Evolutionary conservation across 352 stramenopile genomes (phyloP).

Genomic region (Globisporangium barbulae): DNA sequence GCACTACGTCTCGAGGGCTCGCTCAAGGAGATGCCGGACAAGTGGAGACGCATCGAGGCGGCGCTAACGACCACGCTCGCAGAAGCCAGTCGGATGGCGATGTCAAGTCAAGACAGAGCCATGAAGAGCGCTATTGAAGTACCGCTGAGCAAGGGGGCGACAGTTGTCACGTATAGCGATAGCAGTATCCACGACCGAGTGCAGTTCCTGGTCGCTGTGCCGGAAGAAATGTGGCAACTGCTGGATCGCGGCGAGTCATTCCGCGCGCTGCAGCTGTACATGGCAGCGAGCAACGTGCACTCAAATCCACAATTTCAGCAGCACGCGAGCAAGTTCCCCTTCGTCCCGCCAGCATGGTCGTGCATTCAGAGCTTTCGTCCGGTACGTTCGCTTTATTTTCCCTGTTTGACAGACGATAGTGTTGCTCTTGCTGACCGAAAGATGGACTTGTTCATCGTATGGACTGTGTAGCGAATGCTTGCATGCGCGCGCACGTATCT

Average conservation of each 20-base stretch:
- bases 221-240: slow-evolving; percentile 67
- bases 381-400: slow-evolving; percentile 24
- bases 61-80: slow-evolving; percentile 31
- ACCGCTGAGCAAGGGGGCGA: neutral
- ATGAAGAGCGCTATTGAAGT: neutral
- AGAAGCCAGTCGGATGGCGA: slow-evolving; percentile 20
- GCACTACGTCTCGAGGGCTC: slow-evolving; percentile 75
- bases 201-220: slow-evolving; percentile 47
- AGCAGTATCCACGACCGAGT: slow-evolving; percentile 30
- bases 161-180: neutral
- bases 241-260: slow-evolving; percentile 63
- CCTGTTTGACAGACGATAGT: neutral
- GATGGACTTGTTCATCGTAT: slow-evolving; percentile 7
- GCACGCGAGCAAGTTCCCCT: slow-evolving; percentile 40
- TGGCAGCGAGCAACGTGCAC: slow-evolving; percentile 33
- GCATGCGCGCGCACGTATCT: slow-evolving; percentile 45
- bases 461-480: slow-evolving; percentile 38
- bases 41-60: slow-evolving; percentile 70
- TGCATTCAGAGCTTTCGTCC: slow-evolving; percentile 61
- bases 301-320: slow-evolving; percentile 16
- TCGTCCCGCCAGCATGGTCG: slow-evolving; percentile 62
- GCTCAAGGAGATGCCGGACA: slow-evolving; percentile 82
- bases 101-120: neutral
- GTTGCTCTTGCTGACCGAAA: neutral
- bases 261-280: slow-evolving; percentile 46